These are phyloP conservation scores for Alternaria incomplexa DNA, from an alignment of 2,329 filamentous ascomycete species.

Conservation along the genomic window DNA sequence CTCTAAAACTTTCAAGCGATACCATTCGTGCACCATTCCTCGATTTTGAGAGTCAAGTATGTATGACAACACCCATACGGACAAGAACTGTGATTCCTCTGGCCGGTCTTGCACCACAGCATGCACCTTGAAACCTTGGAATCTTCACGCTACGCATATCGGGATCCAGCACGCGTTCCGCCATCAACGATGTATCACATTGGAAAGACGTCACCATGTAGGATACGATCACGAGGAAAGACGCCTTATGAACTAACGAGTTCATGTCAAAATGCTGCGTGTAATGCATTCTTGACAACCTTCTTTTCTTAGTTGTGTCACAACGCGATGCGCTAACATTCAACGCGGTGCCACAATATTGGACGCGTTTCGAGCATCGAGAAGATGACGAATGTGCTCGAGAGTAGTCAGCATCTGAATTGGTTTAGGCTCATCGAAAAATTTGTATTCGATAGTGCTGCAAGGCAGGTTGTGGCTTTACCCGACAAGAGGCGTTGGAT, in stretches of 20 bases:
- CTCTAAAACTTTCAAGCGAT: not conserved
- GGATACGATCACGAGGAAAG: not conserved
- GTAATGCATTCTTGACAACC: not conserved
- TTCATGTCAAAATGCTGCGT: not conserved
- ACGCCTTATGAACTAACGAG: not conserved
- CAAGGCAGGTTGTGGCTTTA: not conserved
- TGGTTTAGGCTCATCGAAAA: not conserved
- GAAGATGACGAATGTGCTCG: not conserved
- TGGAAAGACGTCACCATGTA: not conserved
- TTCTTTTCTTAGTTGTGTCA: not conserved
- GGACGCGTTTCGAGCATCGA: not conserved
- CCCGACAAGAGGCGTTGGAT: not conserved
- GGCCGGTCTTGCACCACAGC: not conserved
- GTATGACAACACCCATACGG: not conserved
- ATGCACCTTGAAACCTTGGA: not conserved
- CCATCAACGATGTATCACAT: not conserved
- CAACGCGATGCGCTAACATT: not conserved
- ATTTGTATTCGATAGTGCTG: not conserved
- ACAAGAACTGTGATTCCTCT: not conserved
- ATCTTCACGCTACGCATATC: not conserved
- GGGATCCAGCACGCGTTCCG: not conserved
- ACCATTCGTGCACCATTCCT: not conserved
- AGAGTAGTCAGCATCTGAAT: not conserved
- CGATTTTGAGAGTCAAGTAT: not conserved
- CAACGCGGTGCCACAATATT: not conserved